Conservation (phyloP, 345 rosid genomes). For the Brassica cretica region DNA sequence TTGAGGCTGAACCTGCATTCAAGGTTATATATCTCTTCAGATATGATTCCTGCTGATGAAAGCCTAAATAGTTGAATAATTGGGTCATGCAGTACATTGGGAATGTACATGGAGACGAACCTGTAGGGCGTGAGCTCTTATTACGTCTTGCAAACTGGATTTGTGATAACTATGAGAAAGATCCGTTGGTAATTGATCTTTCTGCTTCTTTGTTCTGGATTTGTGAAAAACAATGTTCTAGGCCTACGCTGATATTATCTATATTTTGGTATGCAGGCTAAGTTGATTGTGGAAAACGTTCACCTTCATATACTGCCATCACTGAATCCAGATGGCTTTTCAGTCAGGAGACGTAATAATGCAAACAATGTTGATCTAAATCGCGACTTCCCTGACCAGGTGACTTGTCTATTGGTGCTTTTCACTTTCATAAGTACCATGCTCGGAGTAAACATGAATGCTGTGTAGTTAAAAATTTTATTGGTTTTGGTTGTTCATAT, state of each 20-base stretch:
- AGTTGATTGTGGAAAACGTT: slow-evolving; percentile 68
- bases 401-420: slow-evolving; percentile 35
- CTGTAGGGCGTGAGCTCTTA: slow-evolving; percentile 89
- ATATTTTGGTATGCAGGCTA: slow-evolving; percentile 51
- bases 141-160: slow-evolving; percentile 86
- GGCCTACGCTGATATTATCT: background rate
- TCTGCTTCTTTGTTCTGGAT: background rate
- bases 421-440: slow-evolving; percentile 23
- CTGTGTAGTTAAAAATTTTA: background rate
- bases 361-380: slow-evolving; percentile 86
- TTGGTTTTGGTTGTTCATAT: slow-evolving; percentile 3
- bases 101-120: slow-evolving; percentile 96
- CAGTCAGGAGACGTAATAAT: slow-evolving; percentile 70
- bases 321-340: slow-evolving; percentile 94
- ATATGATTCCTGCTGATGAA: background rate
- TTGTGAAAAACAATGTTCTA: background rate
- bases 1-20: slow-evolving; percentile 94
- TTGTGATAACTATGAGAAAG: slow-evolving; percentile 72
- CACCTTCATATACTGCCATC: slow-evolving; percentile 95
- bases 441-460: background rate
- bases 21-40: slow-evolving; percentile 52
- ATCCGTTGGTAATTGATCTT: slow-evolving; percentile 64
- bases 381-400: slow-evolving; percentile 99
- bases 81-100: slow-evolving; percentile 70
- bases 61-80: slow-evolving; percentile 23